These are phyloP conservation scores for Solanum corneliomulleri DNA, from an alignment of 257 asterid genomes.

Conservation along the genomic window DNA sequence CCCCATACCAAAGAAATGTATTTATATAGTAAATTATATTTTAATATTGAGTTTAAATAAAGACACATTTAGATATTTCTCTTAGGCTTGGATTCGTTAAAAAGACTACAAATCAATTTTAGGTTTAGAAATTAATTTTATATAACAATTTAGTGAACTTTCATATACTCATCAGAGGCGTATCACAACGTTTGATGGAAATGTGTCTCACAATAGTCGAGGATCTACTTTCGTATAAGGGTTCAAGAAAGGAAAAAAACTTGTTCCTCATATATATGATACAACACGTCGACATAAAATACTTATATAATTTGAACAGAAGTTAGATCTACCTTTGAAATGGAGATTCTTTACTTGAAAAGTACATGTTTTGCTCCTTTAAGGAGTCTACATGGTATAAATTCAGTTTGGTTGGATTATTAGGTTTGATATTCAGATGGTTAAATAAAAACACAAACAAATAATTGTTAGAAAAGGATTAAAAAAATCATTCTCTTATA, in stretches of 20 bases:
- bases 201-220: not conserved
- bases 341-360: not conserved
- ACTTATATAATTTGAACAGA: not conserved
- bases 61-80: too few relatives aligned
- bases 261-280: not conserved
- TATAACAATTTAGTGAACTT: too few relatives aligned
- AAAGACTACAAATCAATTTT: too few relatives aligned
- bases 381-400: not conserved
- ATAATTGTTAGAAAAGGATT: not conserved
- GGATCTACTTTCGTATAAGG: rapidly evolving
- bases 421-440: not conserved
- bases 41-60: too few relatives aligned
- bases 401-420: not conserved
- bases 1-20: too few relatives aligned
- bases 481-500: not conserved
- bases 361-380: not conserved
- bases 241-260: not conserved
- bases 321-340: not conserved
- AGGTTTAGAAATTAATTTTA: too few relatives aligned
- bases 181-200: not conserved
- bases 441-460: not conserved
- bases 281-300: not conserved
- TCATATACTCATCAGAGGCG: too few relatives aligned
- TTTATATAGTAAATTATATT: too few relatives aligned
- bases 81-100: too few relatives aligned